phyloP scores from a whole-genome alignment of 495 filamentous ascomycete species.

The Podospora tetraspora region DNA sequence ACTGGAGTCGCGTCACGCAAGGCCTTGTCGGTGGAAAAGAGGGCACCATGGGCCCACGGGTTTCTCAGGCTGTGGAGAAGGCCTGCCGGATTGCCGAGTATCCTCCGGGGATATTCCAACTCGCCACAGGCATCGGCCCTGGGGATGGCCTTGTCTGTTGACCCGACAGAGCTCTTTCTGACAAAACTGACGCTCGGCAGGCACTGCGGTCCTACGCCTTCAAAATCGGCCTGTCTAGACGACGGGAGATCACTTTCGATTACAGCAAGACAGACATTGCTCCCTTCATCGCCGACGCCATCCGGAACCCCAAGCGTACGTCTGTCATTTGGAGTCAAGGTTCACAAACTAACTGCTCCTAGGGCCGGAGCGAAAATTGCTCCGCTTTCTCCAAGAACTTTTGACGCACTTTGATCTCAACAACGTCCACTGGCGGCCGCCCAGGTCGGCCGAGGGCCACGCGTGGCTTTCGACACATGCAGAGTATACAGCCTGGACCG shows the following conservation, averaged over 20 bases:
- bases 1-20: not conserved
- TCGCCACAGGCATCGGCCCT: not conserved
- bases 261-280: not conserved
- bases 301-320: not conserved
- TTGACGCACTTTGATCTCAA: not conserved
- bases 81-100: not conserved
- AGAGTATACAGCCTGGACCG: not conserved
- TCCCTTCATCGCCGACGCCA: not conserved
- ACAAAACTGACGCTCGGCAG: not conserved
- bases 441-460: not conserved
- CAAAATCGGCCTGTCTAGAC: not conserved
- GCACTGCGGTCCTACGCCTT: not conserved
- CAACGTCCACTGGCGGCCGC: not conserved
- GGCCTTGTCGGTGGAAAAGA: not conserved
- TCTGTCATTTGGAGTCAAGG: not conserved
- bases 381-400: not conserved
- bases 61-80: not conserved
- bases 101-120: not conserved
- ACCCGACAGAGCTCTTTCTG: not conserved
- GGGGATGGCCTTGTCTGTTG: not conserved
- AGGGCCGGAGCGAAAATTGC: not conserved
- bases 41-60: not conserved
- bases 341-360: not conserved
- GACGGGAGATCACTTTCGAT: not conserved
- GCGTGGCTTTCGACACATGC: not conserved